Base-by-base conservation (phyloP, 1,284 basidiomycete species). In the Hemileia vastatrix region DNA sequence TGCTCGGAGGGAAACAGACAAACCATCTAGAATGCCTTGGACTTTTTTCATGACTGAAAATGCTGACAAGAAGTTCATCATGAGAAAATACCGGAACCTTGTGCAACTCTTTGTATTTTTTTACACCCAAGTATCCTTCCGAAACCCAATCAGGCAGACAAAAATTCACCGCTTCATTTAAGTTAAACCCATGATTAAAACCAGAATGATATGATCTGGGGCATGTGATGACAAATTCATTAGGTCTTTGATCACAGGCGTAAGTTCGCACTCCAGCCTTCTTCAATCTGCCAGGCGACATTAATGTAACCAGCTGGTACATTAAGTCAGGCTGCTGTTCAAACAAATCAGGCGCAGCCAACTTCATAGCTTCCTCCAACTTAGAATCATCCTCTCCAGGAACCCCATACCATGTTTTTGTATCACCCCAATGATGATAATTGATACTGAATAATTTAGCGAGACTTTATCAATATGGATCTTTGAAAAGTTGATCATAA, bases 121-220 rank as follows among this genome's bases (percentile, higher is more conserved):
- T 82, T 13, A 92, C 89, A 71, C 91, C 95, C 66, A 90, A 87
- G 52, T 87, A 82, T 43, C 89, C 95, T 64, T 84, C 84, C 19
- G 85, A 80, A 57, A 98, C 80, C 95, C 95, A 99, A 76, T 97
- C 91, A 15, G 93, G 90, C 44, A 96, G 80, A 4, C 94, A 94
- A 77, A 99, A 98, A 78, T 99, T 99, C 74, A 99, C 95, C 1
- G 95, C 95, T 79, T 98, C 93, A 76, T 97, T 97, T 79, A 97
- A 91, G 77, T 97, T 98, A 72, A 97, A 81, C 51, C 93, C 93
- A 75, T 97, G 94, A 76, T 98, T 97, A 80, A 98, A 98, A 6
- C 94, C 95, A 63, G 91, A 90, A 77, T 99, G 95, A 78, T 97
- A 98, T 0, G 93, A 93, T 79, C 94, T 94, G 0, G 95, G 95